These are phyloP conservation scores for Trichosanthes cucumerina DNA, from an alignment of 306 rosid genomes.

Conservation along the genomic window DNA sequence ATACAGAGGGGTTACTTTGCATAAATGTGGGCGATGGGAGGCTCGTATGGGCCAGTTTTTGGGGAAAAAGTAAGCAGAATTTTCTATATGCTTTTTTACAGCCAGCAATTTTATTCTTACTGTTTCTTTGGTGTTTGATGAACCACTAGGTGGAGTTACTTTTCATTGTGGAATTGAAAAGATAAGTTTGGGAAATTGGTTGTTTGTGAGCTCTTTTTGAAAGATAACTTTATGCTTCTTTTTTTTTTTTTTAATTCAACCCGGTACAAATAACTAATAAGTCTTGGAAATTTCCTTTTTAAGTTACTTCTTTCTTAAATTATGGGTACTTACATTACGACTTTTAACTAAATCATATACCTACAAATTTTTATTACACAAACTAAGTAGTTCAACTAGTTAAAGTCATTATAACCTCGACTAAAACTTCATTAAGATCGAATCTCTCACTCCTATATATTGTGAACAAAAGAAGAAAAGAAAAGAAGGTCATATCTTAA, in stretches of 20 bases:
- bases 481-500: too few species aligned
- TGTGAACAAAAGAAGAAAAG: too few species aligned
- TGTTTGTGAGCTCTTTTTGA: not conserved
- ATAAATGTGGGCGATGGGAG: slow-evolving; percentile 96
- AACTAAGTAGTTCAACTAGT: too few species aligned
- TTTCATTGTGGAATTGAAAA: not conserved
- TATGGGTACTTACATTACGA: too few species aligned
- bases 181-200: not conserved
- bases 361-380: too few species aligned
- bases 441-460: too few species aligned
- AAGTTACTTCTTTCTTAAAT: too few species aligned
- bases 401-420: too few species aligned
- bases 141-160: not conserved
- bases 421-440: too few species aligned
- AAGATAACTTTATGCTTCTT: not conserved
- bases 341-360: too few species aligned
- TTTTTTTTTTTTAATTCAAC: not conserved
- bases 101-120: not conserved
- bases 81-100: not conserved
- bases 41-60: slow-evolving; percentile 98
- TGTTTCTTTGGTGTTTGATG: not conserved
- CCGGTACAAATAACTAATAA: not conserved
- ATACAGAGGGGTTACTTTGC: slow-evolving; percentile 87
- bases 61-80: slow-evolving; percentile 61
- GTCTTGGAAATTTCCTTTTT: not conserved